Conservation (phyloP, 768 basidiomycete genomes). For the Auricularia cornea region DNA sequence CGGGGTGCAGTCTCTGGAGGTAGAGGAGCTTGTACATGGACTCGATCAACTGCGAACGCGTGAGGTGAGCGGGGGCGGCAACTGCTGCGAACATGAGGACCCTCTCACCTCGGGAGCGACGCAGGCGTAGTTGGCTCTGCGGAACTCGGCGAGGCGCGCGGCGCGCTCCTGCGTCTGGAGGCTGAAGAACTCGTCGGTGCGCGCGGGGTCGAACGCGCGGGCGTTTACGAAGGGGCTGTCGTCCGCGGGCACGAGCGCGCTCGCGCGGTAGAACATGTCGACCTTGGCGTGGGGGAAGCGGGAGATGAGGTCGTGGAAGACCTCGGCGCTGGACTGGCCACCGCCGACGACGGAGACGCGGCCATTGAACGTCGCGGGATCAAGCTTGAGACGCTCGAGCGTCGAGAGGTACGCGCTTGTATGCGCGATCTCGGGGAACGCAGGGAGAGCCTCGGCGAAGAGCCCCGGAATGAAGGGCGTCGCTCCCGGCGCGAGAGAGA, state of each 20-base stretch:
- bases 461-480: conserved; percentile 31
- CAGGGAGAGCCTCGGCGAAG: conserved; percentile 18
- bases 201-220: not conserved
- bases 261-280: conserved; percentile 7
- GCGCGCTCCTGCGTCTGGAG: not conserved
- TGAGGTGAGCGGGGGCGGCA: not conserved
- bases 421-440: conserved; percentile 30
- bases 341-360: conserved; percentile 39
- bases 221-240: not conserved
- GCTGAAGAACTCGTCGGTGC: not conserved
- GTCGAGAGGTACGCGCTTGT: conserved; percentile 32
- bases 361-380: conserved; percentile 20
- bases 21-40: not conserved
- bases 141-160: not conserved
- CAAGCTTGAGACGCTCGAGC: not conserved
- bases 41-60: not conserved
- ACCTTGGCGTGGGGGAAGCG: conserved; percentile 5
- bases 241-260: not conserved
- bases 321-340: conserved; percentile 42
- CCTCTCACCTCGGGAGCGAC: not conserved
- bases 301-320: conserved; percentile 25
- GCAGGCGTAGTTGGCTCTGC: not conserved
- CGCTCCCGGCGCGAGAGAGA: conserved; percentile 46
- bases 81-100: not conserved
- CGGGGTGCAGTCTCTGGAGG: not conserved